A percentile compares a stretch with the other conserved stretches of the same genome.
phyloP scores from a whole-genome alignment of 257 asterid genomes.

The Nicotiana obtusifolia region DNA sequence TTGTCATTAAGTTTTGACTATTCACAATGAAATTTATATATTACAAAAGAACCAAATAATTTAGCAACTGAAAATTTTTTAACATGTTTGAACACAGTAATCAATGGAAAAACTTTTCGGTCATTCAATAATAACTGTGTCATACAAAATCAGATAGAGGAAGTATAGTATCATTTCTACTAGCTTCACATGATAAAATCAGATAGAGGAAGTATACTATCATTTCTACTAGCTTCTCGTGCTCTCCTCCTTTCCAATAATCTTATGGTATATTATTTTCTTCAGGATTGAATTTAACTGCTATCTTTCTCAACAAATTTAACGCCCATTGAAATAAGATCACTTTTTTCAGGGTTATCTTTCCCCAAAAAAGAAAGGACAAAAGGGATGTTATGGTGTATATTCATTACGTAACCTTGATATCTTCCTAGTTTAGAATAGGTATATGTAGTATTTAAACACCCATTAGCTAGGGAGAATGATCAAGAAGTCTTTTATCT shows the following conservation, averaged over 20 bases:
- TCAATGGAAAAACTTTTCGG: neutral
- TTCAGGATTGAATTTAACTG: neutral
- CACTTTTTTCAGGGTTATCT: neutral
- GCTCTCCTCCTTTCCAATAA: neutral
- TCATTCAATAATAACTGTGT: neutral
- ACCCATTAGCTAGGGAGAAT: too few relatives aligned
- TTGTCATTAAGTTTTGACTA: neutral
- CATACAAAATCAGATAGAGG: neutral
- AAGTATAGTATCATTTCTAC: neutral
- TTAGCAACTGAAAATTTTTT: neutral
- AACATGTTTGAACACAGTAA: neutral
- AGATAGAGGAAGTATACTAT: neutral
- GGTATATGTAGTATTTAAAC: too few relatives aligned
- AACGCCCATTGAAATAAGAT: neutral
- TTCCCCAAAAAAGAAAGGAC: neutral
- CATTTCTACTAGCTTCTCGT: neutral
- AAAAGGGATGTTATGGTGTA: too few relatives aligned
- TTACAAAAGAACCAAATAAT: neutral
- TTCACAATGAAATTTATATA: neutral
- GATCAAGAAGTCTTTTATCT: too few relatives aligned
- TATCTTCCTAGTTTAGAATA: too few relatives aligned
- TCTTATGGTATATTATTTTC: constrained; percentile 2
- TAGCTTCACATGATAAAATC: neutral
- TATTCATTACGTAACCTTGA: too few relatives aligned
- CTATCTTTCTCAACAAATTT: neutral